These are phyloP conservation scores for Yamadazyma takamatsuzukensis DNA, from an alignment of 805 yeast species.

Conservation along the genomic window DNA sequence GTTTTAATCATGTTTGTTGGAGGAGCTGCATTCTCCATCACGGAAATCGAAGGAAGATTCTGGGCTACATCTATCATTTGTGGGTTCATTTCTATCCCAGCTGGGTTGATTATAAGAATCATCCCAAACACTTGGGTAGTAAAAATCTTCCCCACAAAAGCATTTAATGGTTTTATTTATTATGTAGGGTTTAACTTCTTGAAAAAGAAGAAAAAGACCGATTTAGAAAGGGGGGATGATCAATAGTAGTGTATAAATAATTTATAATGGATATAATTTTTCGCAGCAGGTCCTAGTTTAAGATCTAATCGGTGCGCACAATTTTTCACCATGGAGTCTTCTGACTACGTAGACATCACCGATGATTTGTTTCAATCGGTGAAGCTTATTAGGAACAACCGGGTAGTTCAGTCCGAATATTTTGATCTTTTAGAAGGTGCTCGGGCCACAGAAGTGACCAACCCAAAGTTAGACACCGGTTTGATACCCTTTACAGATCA, in stretches of 20 bases:
- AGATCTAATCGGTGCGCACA: too few relatives aligned
- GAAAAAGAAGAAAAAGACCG: slow-evolving; percentile 22
- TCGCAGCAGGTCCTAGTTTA: too few relatives aligned
- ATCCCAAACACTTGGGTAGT: slow-evolving; percentile 79
- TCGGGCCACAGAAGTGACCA: slow-evolving; percentile 77
- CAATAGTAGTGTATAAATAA: slow-evolving; percentile 1
- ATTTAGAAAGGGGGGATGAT: slow-evolving; percentile 6
- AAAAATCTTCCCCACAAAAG: slow-evolving; percentile 59
- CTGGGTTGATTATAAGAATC: slow-evolving; percentile 71
- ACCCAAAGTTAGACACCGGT: slow-evolving; percentile 74
- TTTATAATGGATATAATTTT: neutral
- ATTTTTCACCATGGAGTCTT: too few relatives aligned
- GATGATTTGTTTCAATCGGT: slow-evolving; percentile 41
- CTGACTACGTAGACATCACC: slow-evolving; percentile 53
- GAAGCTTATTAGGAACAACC: slow-evolving; percentile 41
- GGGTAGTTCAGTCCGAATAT: slow-evolving; percentile 53
- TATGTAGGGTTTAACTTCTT: slow-evolving; percentile 35
- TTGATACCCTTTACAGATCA: slow-evolving; percentile 44
- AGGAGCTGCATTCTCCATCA: slow-evolving; percentile 88
- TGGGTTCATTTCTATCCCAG: slow-evolving; percentile 79
- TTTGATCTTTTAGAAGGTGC: slow-evolving; percentile 81
- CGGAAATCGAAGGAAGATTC: slow-evolving; percentile 74
- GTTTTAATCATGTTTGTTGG: slow-evolving; percentile 93
- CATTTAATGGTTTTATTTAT: slow-evolving; percentile 38
- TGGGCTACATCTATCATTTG: slow-evolving; percentile 87